Evolutionary conservation across 202 grass and related monocot genomes (phyloP), one percentile per base, ranked within the genome.

Genomic region (Schoenoplectus triqueter): DNA sequence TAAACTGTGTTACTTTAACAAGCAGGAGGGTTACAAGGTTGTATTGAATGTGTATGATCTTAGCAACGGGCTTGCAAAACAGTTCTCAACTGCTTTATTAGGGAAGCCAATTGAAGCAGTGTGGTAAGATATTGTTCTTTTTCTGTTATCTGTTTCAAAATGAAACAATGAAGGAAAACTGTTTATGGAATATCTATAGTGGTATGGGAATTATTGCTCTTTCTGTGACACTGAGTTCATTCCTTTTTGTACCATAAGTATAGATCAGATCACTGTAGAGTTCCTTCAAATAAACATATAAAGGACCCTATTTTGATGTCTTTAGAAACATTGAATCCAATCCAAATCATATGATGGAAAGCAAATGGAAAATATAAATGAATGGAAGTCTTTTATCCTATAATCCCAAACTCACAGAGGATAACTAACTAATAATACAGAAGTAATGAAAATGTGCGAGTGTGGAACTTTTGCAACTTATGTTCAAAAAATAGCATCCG

Each of bases 61-160:
- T 2, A 97, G 95, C 90, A 92, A 94, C 31, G 95, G 92, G 79
- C 95, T 97, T 45, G 95, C 95, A 31, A 77, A 86, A 70, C 90
- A 94, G 86, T 88, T 97, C 62, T 94, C 95, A 67, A 88, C 83
- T 46, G 83, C 92, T 86, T 93, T 97, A 86, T 75, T 97, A 82
- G 92, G 95, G 78, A 97, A 93, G 87, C 77, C 92, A 49, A 94
- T 97, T 66, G 95, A 97, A 64, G 95, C 92, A 5, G 91, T 97
- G 51, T 97, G 95, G 92, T 94, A 31, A 80, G 22, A 13, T 17
- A 50, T 2, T 6, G 61, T 42, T 82, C 68, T 46, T 20, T 31
- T 63, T 54, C 6, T 10, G 56, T 8, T 40, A 52, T 74, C 67
- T 62, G 14, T 18, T 17, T 1, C 17, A 15, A 62, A 62, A 14